Evolutionary conservation across 768 basidiomycete genomes (phyloP).

Genomic region (Chlorophyllum brunneum): DNA sequence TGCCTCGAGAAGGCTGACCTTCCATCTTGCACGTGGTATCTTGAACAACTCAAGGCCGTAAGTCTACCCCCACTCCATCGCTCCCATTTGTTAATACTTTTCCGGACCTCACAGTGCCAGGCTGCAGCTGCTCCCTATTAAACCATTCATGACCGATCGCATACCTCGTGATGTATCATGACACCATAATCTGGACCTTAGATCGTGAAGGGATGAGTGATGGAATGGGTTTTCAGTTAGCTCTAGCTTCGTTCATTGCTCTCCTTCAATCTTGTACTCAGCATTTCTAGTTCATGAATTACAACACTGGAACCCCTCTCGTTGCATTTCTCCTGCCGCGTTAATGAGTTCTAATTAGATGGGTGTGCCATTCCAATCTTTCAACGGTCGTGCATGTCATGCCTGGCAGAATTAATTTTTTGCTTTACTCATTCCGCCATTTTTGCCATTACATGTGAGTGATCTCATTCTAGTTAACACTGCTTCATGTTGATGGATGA

Average conservation of each 20-base stretch:
- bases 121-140: constrained; percentile 55
- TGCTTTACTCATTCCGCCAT: no score
- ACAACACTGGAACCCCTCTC: background rate
- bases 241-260: background rate
- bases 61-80: constrained; percentile 25
- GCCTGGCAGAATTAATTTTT: no score
- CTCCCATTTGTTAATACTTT: constrained; percentile 9
- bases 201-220: background rate
- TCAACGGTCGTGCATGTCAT: no score
- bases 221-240: background rate
- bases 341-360: no score
- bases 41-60: constrained; percentile 86
- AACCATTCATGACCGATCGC: background rate
- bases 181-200: background rate
- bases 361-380: no score
- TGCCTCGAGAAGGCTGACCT: constrained; percentile 83
- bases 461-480: no score
- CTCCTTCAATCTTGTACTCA: background rate
- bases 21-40: constrained; percentile 79
- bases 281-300: background rate
- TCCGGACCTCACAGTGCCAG: constrained; percentile 51
- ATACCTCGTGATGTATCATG: background rate
- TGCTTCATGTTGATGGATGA: no score
- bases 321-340: no score
- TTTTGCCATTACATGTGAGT: no score